phyloP scores from a whole-genome alignment of 345 rosid species.

The Rhodomyrtus tomentosa region DNA sequence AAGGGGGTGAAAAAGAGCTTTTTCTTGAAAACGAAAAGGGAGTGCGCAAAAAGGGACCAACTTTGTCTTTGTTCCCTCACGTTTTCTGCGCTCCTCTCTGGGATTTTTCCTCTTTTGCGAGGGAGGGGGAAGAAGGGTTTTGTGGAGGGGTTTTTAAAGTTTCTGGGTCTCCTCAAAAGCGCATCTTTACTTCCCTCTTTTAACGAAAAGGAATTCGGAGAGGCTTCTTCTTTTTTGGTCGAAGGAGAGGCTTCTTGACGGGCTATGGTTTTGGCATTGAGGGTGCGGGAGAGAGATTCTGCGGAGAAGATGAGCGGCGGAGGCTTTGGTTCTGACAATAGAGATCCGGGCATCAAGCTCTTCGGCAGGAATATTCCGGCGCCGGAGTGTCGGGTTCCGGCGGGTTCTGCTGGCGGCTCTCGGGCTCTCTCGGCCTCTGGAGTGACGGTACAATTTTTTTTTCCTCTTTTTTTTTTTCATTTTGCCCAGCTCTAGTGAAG shows the following conservation, averaged over 20 bases:
- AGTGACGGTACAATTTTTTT: not conserved
- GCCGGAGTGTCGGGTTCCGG: constrained; percentile 35
- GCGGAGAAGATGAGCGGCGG: constrained; percentile 10
- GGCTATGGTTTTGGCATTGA: constrained; percentile 15
- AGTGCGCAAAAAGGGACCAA: not conserved
- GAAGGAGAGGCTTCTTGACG: constrained; percentile 6
- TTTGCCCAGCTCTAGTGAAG: not conserved
- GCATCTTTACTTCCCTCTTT: not conserved
- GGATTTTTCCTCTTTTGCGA: not conserved
- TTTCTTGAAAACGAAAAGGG: not conserved
- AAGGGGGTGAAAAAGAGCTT: not conserved
- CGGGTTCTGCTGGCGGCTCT: not conserved
- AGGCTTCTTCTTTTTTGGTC: no score
- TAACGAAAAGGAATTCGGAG: not conserved
- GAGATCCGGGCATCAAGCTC: constrained; percentile 58
- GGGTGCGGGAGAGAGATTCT: not conserved
- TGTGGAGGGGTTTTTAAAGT: not conserved
- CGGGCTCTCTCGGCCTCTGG: not conserved
- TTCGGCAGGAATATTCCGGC: constrained; percentile 61
- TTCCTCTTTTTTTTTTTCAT: not conserved
- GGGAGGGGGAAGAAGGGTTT: not conserved
- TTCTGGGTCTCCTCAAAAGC: constrained; percentile 8
- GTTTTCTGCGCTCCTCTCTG: constrained; percentile 34
- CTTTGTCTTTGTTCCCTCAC: constrained; percentile 25
- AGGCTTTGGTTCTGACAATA: constrained; percentile 12